Evolutionary conservation across 805 yeast genomes (phyloP), one percentile per base, ranked within the genome.

Genomic region (Yarrowia phangngaensis): DNA sequence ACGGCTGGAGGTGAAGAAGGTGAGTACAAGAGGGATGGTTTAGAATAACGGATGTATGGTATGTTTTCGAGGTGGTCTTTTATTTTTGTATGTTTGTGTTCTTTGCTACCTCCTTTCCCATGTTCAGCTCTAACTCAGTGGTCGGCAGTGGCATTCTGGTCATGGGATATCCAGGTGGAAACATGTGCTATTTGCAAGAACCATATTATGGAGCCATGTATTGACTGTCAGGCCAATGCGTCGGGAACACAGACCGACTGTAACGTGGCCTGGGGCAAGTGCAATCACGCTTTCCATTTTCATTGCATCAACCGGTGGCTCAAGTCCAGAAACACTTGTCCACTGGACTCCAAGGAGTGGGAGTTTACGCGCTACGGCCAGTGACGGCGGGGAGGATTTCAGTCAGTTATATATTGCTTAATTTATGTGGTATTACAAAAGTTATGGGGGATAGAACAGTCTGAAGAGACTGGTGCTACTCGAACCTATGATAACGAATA

Each of bases 91-190:
- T n/a, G n/a, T n/a, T n/a, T n/a, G n/a, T n/a, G n/a, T n/a, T n/a
- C n/a, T n/a, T n/a, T n/a, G n/a, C n/a, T n/a, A 8, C 17, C 16
- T 19, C 28, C 14, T 28, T 7, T 11, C n/a, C 43, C 30, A 46
- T 16, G 20, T 17, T 31, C 13, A 6, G 13, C 50, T 12, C 30
- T 40, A 50, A 22, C 16, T 3, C 45, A 64, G 71, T 90, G 98
- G 97, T 88, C 95, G 11, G 97, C 97, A 0, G 98, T 92, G 40
- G 97, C 97, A n/a, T 87, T 92, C 64, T 92, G 99, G 99, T 87
- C 97, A 0, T 92, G 98, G 98, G 95, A 87, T 67, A 84, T 87
- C 53, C 90, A 80, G 26, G 90, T 87, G 50, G 98, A 94, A 56
- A 87, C 86, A 50, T 92, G 99, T 72, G 97, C 99, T 29, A 92